Evolutionary conservation across 2,329 filamentous ascomycete species (phyloP), one percentile per base, ranked within the genome.

Genomic region (Xylariaceae sp.): DNA sequence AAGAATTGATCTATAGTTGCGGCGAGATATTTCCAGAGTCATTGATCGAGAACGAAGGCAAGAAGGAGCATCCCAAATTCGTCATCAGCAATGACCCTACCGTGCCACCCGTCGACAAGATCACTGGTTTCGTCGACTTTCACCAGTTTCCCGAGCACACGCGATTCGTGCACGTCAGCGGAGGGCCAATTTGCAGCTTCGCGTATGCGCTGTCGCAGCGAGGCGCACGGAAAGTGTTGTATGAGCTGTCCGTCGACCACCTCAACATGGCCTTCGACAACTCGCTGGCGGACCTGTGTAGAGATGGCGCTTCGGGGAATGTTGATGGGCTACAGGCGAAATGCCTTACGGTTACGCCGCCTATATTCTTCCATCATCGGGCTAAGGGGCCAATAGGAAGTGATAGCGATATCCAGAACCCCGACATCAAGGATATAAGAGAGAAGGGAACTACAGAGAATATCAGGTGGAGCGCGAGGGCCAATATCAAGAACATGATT

Each of bases 401-500:
- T 11, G 65, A 69, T 36, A 66, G 62, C 48, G 63, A 67, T 49
- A 68, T 68, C 10, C 59, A 66, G 45, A 52, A 47, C 1, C 52
- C 56, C 2, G 51, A 53, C 1, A 55, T 55, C 9, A 56, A 48
- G 4, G 48, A 56, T 32, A 30, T 58, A 2, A 54, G 62, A 11
- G 58, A 68, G 45, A 68, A 63, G 41, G 66, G 62, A 0, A 53
- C 45, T n/a, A 68, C 64, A 3, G 65, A 67, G 48, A 66, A 66
- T 32, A 66, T 69, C 33, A 58, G 68, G 43, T 65, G 61, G 63
- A 68, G 66, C 45, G 62, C 65, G 39, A 62, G 65, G 44, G 56
- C 66, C 48, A 69, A 68, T 44, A 51, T 69, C 6, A 54, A 53
- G 46, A 64, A 68, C 36, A 54, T 68, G 57, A 58, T 68, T 27